Evolutionary conservation across 208 protist genomes (phyloP).

Genomic region (Crithidia expoeki): DNA sequence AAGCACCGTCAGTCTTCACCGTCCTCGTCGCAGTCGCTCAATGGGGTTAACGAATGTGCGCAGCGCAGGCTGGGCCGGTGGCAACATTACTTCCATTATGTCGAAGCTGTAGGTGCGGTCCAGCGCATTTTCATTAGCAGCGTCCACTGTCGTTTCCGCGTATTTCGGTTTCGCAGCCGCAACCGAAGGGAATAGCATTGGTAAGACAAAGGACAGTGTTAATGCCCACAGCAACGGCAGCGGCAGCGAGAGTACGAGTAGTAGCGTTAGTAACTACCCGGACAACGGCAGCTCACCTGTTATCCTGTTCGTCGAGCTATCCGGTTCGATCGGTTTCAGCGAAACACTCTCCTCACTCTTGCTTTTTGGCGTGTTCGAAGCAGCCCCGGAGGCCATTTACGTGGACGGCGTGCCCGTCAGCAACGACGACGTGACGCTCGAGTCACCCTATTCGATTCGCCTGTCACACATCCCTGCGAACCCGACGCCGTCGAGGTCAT

Average conservation of each 20-base stretch:
- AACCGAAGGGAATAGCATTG: not conserved
- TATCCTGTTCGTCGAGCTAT: slow-evolving; percentile 37
- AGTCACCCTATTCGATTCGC: slow-evolving; percentile 33
- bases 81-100: not conserved
- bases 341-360: slow-evolving; percentile 35
- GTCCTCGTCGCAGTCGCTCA: not conserved
- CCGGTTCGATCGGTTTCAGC: slow-evolving; percentile 46
- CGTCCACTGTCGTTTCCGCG: not conserved
- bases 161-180: not conserved
- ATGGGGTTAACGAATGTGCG: not conserved
- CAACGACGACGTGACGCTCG: slow-evolving; percentile 6
- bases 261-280: not conserved
- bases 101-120: not conserved
- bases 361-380: slow-evolving; percentile 36
- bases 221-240: not conserved
- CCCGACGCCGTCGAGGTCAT: slow-evolving; percentile 10
- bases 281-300: not conserved
- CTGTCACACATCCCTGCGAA: slow-evolving; percentile 29
- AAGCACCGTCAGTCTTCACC: no score
- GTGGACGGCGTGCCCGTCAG: slow-evolving; percentile 34
- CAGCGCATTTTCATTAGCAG: not conserved
- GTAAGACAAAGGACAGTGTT: not conserved
- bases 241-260: not conserved
- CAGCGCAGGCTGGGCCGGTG: not conserved
- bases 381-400: slow-evolving; percentile 11